Evolutionary conservation across 495 filamentous ascomycete genomes (phyloP).

Genomic region (Chlorociboria aeruginascens): DNA sequence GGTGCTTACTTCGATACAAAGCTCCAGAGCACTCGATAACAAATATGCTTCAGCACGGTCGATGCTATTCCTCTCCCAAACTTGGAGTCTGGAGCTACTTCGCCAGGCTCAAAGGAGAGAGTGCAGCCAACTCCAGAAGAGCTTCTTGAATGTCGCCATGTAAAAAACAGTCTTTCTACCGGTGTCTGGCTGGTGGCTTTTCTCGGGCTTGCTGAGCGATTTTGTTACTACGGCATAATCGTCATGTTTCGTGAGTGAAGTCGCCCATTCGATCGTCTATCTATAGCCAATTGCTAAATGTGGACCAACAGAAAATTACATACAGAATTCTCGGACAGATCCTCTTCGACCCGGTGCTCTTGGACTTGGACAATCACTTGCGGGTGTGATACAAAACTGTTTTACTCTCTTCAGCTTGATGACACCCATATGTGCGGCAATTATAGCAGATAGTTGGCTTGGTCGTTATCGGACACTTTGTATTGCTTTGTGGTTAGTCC

Average conservation of each 20-base stretch:
- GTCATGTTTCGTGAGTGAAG: neutral
- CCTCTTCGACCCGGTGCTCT: conserved; percentile 25
- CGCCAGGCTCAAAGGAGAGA: too few species aligned
- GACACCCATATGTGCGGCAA: conserved; percentile 19
- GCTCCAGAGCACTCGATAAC: too few species aligned
- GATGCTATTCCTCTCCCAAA: too few species aligned
- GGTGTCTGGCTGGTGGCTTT: too few species aligned
- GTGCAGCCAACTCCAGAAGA: too few species aligned
- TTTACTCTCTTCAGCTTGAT: conserved; percentile 35
- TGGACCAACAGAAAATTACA: neutral
- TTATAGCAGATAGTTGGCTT: conserved; percentile 20
- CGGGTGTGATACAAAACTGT: conserved; percentile 34
- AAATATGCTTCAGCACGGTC: too few species aligned
- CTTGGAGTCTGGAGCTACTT: too few species aligned
- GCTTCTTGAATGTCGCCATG: too few species aligned
- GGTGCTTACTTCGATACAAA: too few species aligned
- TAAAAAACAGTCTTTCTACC: too few species aligned
- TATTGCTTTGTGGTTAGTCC: conserved; percentile 15
- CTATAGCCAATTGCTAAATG: neutral
- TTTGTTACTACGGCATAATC: too few species aligned
- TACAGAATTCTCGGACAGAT: neutral
- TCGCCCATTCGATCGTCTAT: neutral
- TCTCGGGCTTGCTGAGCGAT: too few species aligned
- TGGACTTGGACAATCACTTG: conserved; percentile 28
- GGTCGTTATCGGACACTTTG: conserved; percentile 19